Percentiles rank a stretch among this genome's conserved stretches.
Conservation (phyloP, 1,284 basidiomycete species). For the Kwoniella shivajii region DNA sequence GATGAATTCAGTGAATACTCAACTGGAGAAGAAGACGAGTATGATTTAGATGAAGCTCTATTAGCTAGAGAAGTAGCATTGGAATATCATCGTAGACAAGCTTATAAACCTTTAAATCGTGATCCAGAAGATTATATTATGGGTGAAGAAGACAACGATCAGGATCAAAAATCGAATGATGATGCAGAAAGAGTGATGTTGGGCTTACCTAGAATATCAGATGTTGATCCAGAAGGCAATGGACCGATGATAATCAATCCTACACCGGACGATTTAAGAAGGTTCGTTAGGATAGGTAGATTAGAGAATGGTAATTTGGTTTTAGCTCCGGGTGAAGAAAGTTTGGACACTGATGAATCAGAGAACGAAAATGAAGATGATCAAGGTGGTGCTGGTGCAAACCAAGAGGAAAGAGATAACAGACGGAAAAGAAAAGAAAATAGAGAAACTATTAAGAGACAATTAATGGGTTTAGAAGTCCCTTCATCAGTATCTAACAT, state of each 20-base stretch:
- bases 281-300: slow-evolving; percentile 49
- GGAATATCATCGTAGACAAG: slow-evolving; percentile 43
- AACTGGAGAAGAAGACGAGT: slow-evolving; percentile 48
- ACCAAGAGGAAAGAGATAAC: slow-evolving; percentile 10
- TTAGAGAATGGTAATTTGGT: slow-evolving; percentile 52
- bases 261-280: slow-evolving; percentile 43
- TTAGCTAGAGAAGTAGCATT: slow-evolving; percentile 47
- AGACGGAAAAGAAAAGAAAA: slow-evolving; percentile 1
- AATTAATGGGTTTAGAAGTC: slow-evolving; percentile 21
- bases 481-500: background rate
- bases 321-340: slow-evolving; percentile 46
- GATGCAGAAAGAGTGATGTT: slow-evolving; percentile 35
- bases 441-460: slow-evolving; percentile 22
- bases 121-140: slow-evolving; percentile 14
- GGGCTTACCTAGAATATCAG: slow-evolving; percentile 38
- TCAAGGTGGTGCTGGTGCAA: slow-evolving; percentile 8
- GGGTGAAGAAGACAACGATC: slow-evolving; percentile 7
- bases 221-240: slow-evolving; percentile 15
- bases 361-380: slow-evolving; percentile 25
- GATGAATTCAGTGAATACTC: slow-evolving; percentile 40
- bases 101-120: slow-evolving; percentile 32
- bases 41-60: slow-evolving; percentile 48
- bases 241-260: slow-evolving; percentile 45
- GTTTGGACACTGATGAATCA: slow-evolving; percentile 32
- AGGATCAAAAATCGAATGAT: background rate